phyloP scores from a whole-genome alignment of 2,329 filamentous ascomycete species.

The Ceratocystis ficicola region DNA sequence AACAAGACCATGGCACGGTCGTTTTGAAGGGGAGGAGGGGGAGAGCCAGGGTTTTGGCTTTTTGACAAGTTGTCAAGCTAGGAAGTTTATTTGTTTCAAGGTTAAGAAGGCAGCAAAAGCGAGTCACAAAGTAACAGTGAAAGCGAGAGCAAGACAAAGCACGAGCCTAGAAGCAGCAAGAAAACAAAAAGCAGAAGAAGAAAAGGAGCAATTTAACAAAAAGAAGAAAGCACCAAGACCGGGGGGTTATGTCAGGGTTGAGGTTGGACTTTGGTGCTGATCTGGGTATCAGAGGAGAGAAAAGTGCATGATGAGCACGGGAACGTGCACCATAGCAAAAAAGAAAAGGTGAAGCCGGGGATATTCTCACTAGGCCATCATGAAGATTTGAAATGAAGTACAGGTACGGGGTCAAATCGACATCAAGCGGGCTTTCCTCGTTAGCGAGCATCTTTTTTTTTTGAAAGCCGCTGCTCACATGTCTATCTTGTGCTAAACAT shows the following conservation, averaged over 20 bases:
- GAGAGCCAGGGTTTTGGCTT: neutral
- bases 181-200: neutral
- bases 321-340: neutral
- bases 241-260: neutral
- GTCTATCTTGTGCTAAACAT: no score
- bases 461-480: no score
- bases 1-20: neutral
- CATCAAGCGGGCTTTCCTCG: neutral
- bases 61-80: neutral
- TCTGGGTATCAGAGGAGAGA: slow-evolving; percentile 4
- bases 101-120: neutral
- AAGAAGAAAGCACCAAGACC: neutral
- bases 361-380: no score
- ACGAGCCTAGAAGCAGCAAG: neutral
- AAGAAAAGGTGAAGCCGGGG: neutral
- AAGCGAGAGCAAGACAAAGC: neutral
- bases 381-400: neutral
- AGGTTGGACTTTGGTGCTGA: no score
- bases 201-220: neutral
- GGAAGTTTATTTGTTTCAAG: slow-evolving; percentile 1
- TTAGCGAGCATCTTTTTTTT: no score
- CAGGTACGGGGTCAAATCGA: neutral
- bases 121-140: neutral
- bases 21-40: neutral
- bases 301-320: slow-evolving; percentile 5